Conservation (phyloP, 305 asterid species). For the Rubia peregrina region DNA sequence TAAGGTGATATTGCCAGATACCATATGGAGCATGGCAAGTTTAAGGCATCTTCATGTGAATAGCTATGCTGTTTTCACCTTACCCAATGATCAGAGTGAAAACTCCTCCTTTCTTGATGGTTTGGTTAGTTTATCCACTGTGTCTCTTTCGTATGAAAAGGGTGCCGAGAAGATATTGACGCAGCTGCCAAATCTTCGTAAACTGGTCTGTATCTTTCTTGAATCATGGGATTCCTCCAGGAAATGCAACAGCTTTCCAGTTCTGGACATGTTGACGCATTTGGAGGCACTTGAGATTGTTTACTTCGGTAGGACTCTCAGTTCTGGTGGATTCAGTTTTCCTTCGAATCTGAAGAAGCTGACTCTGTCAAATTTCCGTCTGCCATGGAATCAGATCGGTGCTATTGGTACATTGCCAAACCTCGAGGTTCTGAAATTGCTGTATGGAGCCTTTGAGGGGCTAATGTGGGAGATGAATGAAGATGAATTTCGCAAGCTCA, state of each 20-base stretch:
- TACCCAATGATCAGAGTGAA: background rate
- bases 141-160: background rate
- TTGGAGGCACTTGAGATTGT: background rate
- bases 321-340: background rate
- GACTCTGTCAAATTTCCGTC: background rate
- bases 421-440: constrained; percentile 6
- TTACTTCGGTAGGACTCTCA: constrained; percentile 1
- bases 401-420: constrained; percentile 7
- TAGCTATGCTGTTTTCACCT: constrained; percentile 2
- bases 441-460: constrained; percentile 6
- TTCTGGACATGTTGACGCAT: background rate
- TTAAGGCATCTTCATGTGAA: constrained; percentile 9
- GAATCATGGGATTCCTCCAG: constrained; percentile 6
- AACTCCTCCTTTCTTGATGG: background rate
- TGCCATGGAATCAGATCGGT: background rate
- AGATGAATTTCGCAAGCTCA: constrained; percentile 7
- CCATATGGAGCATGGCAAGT: constrained; percentile 7
- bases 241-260: constrained; percentile 6
- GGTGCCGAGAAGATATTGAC: background rate
- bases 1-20: background rate
- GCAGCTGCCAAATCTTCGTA: background rate
- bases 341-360: constrained; percentile 7
- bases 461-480: constrained; percentile 7
- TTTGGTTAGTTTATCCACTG: background rate
- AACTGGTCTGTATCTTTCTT: background rate